Conservation (phyloP, 495 filamentous ascomycete genomes). For the Aspergillus avenaceus region DNA sequence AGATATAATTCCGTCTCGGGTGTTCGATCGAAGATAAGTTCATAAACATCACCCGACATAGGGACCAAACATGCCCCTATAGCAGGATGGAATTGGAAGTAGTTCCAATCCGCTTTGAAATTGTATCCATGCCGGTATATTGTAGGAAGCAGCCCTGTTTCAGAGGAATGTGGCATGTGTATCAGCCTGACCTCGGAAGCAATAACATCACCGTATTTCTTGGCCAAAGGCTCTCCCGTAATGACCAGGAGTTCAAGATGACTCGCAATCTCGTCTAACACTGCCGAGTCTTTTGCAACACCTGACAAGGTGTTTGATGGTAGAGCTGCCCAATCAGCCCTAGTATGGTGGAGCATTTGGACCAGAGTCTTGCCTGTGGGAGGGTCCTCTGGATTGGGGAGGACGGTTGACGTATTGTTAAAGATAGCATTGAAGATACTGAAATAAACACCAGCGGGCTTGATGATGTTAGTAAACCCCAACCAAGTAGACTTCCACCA, state of each 20-base stretch:
- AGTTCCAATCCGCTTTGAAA: slow-evolving; percentile 9
- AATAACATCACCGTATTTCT: slow-evolving; percentile 2
- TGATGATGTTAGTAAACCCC: neutral
- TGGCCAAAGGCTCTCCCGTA: slow-evolving; percentile 1
- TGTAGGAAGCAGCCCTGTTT: slow-evolving; percentile 3
- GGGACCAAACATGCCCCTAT: slow-evolving; percentile 4
- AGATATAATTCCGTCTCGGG: slow-evolving; percentile 6
- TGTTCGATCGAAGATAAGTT: slow-evolving; percentile 4
- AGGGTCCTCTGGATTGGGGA: slow-evolving; percentile 1
- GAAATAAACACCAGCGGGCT: slow-evolving; percentile 6
- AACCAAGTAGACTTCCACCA: too few relatives aligned
- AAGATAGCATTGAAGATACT: neutral
- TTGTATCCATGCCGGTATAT: slow-evolving; percentile 7
- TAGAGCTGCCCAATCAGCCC: slow-evolving; percentile 8
- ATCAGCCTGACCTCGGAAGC: slow-evolving; percentile 1
- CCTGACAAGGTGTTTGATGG: slow-evolving; percentile 1
- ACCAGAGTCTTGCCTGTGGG: slow-evolving; percentile 1
- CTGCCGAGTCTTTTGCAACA: slow-evolving; percentile 1
- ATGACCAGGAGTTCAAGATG: slow-evolving; percentile 2
- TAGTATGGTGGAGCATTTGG: slow-evolving; percentile 2
- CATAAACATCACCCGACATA: neutral
- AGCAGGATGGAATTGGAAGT: slow-evolving; percentile 7
- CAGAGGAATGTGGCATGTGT: slow-evolving; percentile 2
- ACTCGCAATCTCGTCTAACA: neutral
- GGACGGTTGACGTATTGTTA: slow-evolving; percentile 1